Conservation (phyloP, 176 grass and related monocot species). For the Microstegium vimineum region DNA sequence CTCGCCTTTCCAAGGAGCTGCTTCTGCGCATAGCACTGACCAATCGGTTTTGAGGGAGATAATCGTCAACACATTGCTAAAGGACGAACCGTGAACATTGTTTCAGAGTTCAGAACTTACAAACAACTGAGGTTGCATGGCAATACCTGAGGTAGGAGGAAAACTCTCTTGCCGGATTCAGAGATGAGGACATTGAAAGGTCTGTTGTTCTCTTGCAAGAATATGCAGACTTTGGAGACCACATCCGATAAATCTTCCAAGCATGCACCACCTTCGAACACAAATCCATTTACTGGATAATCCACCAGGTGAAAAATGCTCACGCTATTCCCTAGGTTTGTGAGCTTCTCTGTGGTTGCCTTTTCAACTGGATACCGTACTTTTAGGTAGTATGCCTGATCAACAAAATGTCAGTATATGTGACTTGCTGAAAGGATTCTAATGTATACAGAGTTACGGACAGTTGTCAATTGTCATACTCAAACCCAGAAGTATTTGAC, state of each 20-base stretch:
- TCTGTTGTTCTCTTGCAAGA: constrained; percentile 67
- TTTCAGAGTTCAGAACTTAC: not conserved
- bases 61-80: not conserved
- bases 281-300: constrained; percentile 78
- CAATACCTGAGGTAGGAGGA: constrained; percentile 76
- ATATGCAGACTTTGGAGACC: constrained; percentile 53
- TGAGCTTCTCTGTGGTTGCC: constrained; percentile 24
- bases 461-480: not conserved
- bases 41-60: not conserved
- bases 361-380: constrained; percentile 74
- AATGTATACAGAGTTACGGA: not conserved
- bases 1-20: constrained; percentile 47
- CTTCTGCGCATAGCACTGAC: constrained; percentile 81
- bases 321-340: constrained; percentile 30
- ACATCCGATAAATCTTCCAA: constrained; percentile 55
- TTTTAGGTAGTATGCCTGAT: constrained; percentile 62
- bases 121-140: not conserved
- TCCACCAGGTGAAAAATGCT: constrained; percentile 36
- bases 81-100: not conserved
- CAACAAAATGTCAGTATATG: not conserved
- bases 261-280: constrained; percentile 44
- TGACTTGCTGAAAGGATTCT: not conserved
- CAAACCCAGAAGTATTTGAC: not conserved
- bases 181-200: constrained; percentile 93
- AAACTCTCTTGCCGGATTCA: constrained; percentile 63